Percentiles rank a stretch among this genome's conserved stretches.
These are phyloP conservation scores for Cladophialophora psammophila DNA, from an alignment of 2,329 filamentous ascomycete species.

Conservation along the genomic window DNA sequence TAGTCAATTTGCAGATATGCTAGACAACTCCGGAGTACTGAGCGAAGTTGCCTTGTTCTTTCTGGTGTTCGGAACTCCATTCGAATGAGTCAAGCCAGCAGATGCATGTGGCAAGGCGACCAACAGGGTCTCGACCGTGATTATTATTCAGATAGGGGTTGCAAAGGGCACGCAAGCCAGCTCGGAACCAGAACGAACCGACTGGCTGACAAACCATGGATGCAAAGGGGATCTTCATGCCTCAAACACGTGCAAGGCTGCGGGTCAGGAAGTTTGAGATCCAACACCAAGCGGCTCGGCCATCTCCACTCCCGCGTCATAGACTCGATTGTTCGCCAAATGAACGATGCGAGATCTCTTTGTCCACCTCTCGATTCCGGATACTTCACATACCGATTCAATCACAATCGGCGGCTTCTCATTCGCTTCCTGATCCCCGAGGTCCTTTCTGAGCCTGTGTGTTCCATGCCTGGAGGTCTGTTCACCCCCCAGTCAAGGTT, in stretches of 20 bases:
- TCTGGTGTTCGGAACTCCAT: background rate
- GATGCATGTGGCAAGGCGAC: background rate
- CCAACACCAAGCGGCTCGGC: background rate
- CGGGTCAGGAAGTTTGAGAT: background rate
- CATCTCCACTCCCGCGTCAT: constrained; percentile 21
- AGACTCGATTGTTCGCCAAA: constrained; percentile 5
- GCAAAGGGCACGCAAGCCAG: background rate
- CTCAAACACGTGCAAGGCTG: constrained; percentile 24
- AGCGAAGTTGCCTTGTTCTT: background rate
- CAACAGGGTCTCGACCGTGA: background rate
- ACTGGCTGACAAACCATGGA: constrained; percentile 13
- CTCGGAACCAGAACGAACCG: constrained; percentile 21
- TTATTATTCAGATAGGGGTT: background rate
- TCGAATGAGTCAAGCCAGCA: background rate
- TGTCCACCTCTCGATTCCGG: constrained; percentile 38
- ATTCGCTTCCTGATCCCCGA: constrained; percentile 37
- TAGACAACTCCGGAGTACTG: background rate
- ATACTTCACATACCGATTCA: constrained; percentile 4
- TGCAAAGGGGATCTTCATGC: background rate
- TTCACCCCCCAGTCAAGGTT: constrained; percentile 55
- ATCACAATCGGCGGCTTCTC: constrained; percentile 52
- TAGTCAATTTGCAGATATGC: background rate
- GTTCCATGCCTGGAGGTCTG: constrained; percentile 48
- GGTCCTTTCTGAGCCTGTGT: background rate
- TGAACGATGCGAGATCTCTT: background rate